These are phyloP conservation scores for Aspergillus pseudoviridinutans DNA, from an alignment of 2,329 filamentous ascomycete genomes.

Conservation along the genomic window DNA sequence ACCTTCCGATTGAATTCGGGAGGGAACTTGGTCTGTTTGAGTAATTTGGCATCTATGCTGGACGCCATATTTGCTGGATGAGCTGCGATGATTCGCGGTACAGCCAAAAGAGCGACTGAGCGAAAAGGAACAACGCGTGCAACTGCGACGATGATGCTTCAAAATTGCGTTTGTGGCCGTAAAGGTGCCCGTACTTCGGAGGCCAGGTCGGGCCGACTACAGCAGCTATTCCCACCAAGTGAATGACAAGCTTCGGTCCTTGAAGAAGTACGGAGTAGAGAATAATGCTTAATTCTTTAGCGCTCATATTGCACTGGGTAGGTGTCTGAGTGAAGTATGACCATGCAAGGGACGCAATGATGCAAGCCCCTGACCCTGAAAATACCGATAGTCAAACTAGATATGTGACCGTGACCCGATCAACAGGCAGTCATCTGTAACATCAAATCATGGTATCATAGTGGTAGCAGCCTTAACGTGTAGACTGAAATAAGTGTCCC, in stretches of 20 bases:
- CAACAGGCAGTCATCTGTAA: neutral
- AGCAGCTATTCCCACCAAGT: neutral
- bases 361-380: neutral
- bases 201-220: slow-evolving; percentile 9
- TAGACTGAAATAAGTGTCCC: neutral
- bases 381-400: neutral
- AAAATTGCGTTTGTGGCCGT: slow-evolving; percentile 3
- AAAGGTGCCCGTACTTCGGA: slow-evolving; percentile 7
- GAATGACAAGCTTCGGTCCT: neutral
- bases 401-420: neutral
- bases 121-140: neutral
- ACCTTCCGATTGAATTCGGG: slow-evolving; percentile 92
- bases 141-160: slow-evolving; percentile 4
- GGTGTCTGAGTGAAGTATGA: neutral
- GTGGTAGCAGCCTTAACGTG: neutral
- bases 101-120: neutral
- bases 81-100: neutral
- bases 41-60: slow-evolving; percentile 80
- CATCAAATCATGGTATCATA: neutral
- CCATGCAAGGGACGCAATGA: neutral
- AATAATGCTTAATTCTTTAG: neutral
- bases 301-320: neutral
- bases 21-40: slow-evolving; percentile 90
- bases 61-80: slow-evolving; percentile 63
- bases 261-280: neutral